phyloP scores from a whole-genome alignment of 208 protist species.

The Trichomonas vaginalis region DNA sequence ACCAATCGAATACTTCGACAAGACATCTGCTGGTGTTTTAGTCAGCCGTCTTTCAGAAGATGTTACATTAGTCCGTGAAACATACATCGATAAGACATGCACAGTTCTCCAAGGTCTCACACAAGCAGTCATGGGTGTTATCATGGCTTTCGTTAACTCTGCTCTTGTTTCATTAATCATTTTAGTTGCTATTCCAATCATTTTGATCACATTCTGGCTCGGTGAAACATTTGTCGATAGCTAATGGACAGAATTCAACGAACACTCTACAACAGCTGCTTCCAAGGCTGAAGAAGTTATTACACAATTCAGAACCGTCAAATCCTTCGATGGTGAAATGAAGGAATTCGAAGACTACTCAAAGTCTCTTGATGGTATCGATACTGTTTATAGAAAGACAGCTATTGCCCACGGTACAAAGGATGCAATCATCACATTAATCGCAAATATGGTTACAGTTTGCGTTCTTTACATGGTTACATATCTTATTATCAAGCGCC shows the following conservation, averaged over 20 bases:
- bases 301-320: neutral
- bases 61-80: neutral
- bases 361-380: neutral
- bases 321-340: neutral
- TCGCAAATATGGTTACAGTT: neutral
- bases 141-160: neutral
- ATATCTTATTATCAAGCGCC: neutral
- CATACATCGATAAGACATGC: neutral
- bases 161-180: neutral
- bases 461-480: neutral
- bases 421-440: neutral
- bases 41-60: neutral
- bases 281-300: constrained; percentile 10
- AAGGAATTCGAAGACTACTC: neutral
- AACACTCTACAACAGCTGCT: neutral
- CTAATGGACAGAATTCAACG: neutral
- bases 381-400: neutral
- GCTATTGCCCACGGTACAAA: neutral
- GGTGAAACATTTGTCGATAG: neutral
- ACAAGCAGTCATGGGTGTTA: neutral
- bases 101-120: neutral
- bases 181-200: neutral
- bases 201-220: neutral
- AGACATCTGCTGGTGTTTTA: neutral
- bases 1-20: neutral